Conservation (phyloP, 1,139 yeast species). For the Protomyces inundatus region DNA sequence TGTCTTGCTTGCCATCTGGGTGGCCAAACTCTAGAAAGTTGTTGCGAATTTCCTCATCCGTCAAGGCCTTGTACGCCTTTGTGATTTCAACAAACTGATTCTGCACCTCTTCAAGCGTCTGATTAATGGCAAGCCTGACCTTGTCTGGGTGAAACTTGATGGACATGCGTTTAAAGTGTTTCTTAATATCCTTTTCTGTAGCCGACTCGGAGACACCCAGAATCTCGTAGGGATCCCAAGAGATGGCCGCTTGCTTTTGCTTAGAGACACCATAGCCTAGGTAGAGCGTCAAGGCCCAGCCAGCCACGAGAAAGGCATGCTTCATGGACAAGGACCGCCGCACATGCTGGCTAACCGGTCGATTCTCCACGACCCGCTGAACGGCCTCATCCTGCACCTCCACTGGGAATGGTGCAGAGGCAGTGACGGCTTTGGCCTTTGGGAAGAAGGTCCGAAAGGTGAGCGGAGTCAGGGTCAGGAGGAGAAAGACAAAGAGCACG, state of each 20-base stretch:
- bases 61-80: constrained; percentile 89
- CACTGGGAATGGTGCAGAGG: constrained; percentile 1
- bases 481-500: constrained; percentile 17
- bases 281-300: constrained; percentile 25
- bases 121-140: constrained; percentile 53
- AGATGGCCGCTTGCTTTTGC: constrained; percentile 40
- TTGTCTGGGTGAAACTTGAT: constrained; percentile 93
- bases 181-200: constrained; percentile 69
- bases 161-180: constrained; percentile 79
- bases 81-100: constrained; percentile 73
- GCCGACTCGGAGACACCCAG: constrained; percentile 66
- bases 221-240: constrained; percentile 87
- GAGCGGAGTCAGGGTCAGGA: constrained; percentile 8
- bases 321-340: constrained; percentile 5
- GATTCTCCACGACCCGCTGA: not conserved
- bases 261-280: constrained; percentile 12
- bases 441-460: constrained; percentile 8
- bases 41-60: constrained; percentile 79
- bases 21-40: constrained; percentile 87
- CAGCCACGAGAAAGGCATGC: constrained; percentile 4
- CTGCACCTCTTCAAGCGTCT: constrained; percentile 63
- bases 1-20: constrained; percentile 95
- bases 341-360: not conserved
- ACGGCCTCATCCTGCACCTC: not conserved
- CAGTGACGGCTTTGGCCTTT: not conserved